A percentile compares a stretch with the other conserved stretches of the same genome.
Conservation (phyloP, 2,329 filamentous ascomycete species). For the Claviceps cyperi region DNA sequence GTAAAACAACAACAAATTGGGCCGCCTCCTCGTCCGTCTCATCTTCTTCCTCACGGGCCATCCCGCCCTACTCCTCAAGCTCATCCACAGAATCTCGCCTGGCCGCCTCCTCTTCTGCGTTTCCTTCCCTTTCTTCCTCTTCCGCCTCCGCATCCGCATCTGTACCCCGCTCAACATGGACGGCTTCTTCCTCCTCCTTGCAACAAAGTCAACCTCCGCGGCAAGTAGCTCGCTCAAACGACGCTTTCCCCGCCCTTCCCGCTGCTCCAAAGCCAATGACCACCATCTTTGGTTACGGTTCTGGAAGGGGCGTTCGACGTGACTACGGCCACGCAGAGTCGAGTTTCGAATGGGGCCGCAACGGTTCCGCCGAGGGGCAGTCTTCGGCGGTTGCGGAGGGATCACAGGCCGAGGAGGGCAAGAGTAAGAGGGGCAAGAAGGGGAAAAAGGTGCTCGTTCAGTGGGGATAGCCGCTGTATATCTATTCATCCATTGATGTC, state of each 20-base stretch:
- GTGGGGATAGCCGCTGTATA: slow-evolving; percentile 32
- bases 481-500: no score
- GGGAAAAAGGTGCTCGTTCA: slow-evolving; percentile 48
- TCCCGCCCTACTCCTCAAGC: slow-evolving; percentile 23
- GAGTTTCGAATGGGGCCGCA: slow-evolving; percentile 38
- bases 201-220: slow-evolving; percentile 20
- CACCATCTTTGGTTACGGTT: slow-evolving; percentile 47
- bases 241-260: slow-evolving; percentile 74
- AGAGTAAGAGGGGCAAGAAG: slow-evolving; percentile 41
- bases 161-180: slow-evolving; percentile 11
- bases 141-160: slow-evolving; percentile 4
- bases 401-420: slow-evolving; percentile 17
- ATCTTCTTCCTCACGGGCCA: background rate
- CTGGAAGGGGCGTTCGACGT: slow-evolving; percentile 35
- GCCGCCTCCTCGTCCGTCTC: background rate
- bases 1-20: background rate
- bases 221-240: slow-evolving; percentile 22
- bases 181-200: slow-evolving; percentile 16
- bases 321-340: slow-evolving; percentile 35
- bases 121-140: background rate
- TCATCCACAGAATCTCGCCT: slow-evolving; percentile 4
- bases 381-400: slow-evolving; percentile 10
- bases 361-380: slow-evolving; percentile 6
- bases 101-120: background rate
- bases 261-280: slow-evolving; percentile 55